These are phyloP conservation scores for Malus hybrid DNA, from an alignment of 331 rosid species.

Conservation along the genomic window DNA sequence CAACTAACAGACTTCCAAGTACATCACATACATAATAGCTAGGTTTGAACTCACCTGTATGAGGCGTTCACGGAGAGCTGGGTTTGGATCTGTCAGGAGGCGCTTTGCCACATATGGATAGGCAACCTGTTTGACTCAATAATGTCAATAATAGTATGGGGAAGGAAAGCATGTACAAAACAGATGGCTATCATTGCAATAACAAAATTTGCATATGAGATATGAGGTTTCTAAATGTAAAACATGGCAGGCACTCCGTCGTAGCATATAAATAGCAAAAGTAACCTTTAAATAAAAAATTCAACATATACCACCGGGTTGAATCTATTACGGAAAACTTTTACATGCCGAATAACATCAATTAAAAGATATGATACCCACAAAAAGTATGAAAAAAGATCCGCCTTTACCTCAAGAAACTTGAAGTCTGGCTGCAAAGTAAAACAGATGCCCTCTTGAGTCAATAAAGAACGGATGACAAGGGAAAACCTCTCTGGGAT, in stretches of 20 bases:
- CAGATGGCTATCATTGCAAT: constrained; percentile 11
- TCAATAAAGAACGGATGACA: constrained; percentile 87
- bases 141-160: constrained; percentile 10
- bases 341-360: not conserved
- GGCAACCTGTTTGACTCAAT: constrained; percentile 64
- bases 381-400: not conserved
- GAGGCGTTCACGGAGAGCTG: constrained; percentile 95
- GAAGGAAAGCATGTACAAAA: constrained; percentile 20
- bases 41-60: constrained; percentile 62
- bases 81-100: constrained; percentile 90
- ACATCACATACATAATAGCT: not conserved
- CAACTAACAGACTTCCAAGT: not conserved
- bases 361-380: not conserved
- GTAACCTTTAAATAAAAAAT: too few relatives aligned
- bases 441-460: constrained; percentile 99
- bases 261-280: too few relatives aligned
- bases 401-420: constrained; percentile 79
- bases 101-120: constrained; percentile 98
- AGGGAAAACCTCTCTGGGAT: constrained; percentile 98
- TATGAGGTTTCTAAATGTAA: not conserved
- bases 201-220: not conserved
- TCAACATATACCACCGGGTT: not conserved
- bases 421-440: constrained; percentile 85
- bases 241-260: not conserved
- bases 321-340: not conserved